A percentile compares a stretch with the other conserved stretches of the same genome.
Conservation (phyloP, 2,329 filamentous ascomycete genomes). For the Falciphora oryzae region DNA sequence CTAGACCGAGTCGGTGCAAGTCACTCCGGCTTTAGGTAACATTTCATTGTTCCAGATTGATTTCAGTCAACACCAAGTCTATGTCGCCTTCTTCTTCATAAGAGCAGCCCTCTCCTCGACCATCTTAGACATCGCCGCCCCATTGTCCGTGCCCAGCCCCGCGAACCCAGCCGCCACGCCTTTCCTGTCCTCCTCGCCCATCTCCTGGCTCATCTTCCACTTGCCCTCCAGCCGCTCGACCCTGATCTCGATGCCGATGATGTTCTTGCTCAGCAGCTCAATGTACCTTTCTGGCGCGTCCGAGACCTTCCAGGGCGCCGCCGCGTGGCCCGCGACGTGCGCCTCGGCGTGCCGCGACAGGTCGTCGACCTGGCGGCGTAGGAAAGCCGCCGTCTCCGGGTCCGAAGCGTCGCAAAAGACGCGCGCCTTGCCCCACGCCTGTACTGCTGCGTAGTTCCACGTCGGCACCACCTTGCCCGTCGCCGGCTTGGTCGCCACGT, state of each 20-base stretch:
- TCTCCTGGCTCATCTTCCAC: conserved; percentile 64
- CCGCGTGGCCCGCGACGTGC: conserved; percentile 49
- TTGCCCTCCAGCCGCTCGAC: conserved; percentile 53
- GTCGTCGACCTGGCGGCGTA: conserved; percentile 46
- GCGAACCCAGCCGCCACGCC: conserved; percentile 55
- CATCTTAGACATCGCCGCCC: conserved; percentile 25
- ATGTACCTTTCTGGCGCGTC: conserved; percentile 54
- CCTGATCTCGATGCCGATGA: conserved; percentile 55
- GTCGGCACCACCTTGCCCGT: conserved; percentile 64
- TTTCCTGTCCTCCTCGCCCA: conserved; percentile 42
- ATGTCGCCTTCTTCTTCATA: background rate
- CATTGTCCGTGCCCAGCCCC: conserved; percentile 25
- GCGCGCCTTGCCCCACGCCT: conserved; percentile 54
- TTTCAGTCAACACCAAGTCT: too few relatives aligned
- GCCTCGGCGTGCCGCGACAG: conserved; percentile 43
- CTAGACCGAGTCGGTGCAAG: too few relatives aligned
- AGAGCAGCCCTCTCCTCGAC: conserved; percentile 17
- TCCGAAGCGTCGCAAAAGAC: conserved; percentile 45
- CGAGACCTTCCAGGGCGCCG: conserved; percentile 46
- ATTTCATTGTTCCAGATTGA: too few relatives aligned
- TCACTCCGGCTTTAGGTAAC: too few relatives aligned
- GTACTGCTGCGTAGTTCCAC: conserved; percentile 63
- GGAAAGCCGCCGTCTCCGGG: conserved; percentile 38
- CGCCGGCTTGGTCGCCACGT: conserved; percentile 56
- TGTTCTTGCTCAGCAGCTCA: conserved; percentile 49